phyloP scores from a whole-genome alignment of 495 filamentous ascomycete species.

The Chlorociboria aeruginascens region DNA sequence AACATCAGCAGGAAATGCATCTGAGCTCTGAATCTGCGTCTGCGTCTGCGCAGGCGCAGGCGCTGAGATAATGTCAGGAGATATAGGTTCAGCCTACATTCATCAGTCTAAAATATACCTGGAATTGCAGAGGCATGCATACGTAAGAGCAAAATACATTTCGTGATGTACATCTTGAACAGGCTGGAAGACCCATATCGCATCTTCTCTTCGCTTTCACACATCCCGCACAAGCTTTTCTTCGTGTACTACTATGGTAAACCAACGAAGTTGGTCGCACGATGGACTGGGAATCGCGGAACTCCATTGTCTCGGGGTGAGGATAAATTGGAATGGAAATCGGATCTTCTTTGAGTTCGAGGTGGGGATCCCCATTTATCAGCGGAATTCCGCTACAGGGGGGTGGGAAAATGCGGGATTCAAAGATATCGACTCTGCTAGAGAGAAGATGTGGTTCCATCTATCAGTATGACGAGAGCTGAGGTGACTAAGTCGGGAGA shows the following conservation, averaged over 20 bases:
- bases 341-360: too few relatives aligned
- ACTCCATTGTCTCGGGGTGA: too few relatives aligned
- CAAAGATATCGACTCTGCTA: too few relatives aligned
- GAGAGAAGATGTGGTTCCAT: too few relatives aligned
- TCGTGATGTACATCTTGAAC: slow-evolving; percentile 2
- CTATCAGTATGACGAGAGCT: too few relatives aligned
- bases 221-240: slow-evolving; percentile 9
- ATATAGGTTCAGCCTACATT: not conserved
- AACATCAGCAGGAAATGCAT: not conserved
- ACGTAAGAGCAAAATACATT: slow-evolving; percentile 8
- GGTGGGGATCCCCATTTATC: too few relatives aligned
- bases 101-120: not conserved
- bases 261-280: not conserved
- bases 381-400: too few relatives aligned
- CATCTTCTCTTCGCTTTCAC: slow-evolving; percentile 11
- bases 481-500: too few relatives aligned
- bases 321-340: too few relatives aligned
- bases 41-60: not conserved
- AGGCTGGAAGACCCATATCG: slow-evolving; percentile 6
- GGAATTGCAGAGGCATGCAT: not conserved
- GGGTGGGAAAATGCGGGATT: too few relatives aligned
- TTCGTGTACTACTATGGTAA: not conserved
- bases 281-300: too few relatives aligned
- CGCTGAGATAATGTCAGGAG: not conserved
- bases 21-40: too few relatives aligned